Percentiles rank a stretch among this genome's conserved stretches.
Conservation (phyloP, 352 stramenopile genomes). For the Phytophthora melonis region DNA sequence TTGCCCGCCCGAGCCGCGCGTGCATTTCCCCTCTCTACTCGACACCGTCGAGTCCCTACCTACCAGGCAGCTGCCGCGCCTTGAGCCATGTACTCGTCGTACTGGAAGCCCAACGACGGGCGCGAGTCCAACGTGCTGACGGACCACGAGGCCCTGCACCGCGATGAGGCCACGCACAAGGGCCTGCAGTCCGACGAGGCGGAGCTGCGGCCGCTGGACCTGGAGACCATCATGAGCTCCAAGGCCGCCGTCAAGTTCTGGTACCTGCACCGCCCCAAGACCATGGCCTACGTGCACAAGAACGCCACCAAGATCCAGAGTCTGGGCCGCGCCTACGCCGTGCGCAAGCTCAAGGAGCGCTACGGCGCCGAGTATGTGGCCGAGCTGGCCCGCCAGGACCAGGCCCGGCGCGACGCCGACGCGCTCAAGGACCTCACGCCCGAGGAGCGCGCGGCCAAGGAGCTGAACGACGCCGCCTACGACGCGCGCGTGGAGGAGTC, state of each 20-base stretch:
- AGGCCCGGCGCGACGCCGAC: slow-evolving; percentile 69
- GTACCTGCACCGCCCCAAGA: slow-evolving; percentile 90
- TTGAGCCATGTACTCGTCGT: slow-evolving; percentile 86
- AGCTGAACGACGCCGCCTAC: slow-evolving; percentile 68
- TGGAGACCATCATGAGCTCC: slow-evolving; percentile 90
- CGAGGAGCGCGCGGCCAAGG: slow-evolving; percentile 64
- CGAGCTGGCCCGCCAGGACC: slow-evolving; percentile 74
- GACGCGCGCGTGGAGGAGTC: slow-evolving; percentile 85
- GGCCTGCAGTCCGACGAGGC: slow-evolving; percentile 85
- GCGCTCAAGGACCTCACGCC: slow-evolving; percentile 67
- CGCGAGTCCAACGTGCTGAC: slow-evolving; percentile 80
- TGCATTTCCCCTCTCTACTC: slow-evolving; percentile 49
- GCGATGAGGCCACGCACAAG: slow-evolving; percentile 81
- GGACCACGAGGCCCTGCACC: slow-evolving; percentile 87
- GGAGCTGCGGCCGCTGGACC: slow-evolving; percentile 77
- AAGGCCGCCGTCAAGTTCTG: slow-evolving; percentile 91
- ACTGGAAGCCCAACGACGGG: slow-evolving; percentile 80
- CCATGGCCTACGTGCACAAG: slow-evolving; percentile 91
- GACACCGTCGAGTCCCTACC: neutral
- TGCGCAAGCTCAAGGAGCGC: slow-evolving; percentile 68
- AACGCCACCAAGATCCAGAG: slow-evolving; percentile 90
- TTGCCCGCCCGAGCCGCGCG: neutral
- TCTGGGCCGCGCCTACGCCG: slow-evolving; percentile 78
- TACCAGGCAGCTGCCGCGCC: too few species aligned
- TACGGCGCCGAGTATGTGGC: slow-evolving; percentile 85